Percentiles rank a stretch among this genome's conserved stretches.
Evolutionary conservation across 1,139 yeast genomes (phyloP).

Genomic region (Suhomyces choctaworum): DNA sequence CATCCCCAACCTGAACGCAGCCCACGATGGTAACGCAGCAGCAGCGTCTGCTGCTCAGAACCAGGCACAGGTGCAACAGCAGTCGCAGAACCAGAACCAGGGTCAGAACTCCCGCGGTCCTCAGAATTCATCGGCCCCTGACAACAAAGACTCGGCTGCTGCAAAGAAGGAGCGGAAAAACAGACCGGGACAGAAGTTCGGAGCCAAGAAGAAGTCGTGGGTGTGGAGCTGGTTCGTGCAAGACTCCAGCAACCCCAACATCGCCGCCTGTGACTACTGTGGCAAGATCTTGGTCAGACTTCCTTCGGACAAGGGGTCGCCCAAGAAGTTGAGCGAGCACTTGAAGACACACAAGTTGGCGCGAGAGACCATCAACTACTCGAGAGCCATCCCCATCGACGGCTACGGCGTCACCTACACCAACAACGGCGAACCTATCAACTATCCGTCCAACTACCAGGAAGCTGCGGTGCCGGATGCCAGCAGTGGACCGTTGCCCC

Average conservation of each 20-base stretch:
- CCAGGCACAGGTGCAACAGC: slow-evolving; percentile 15
- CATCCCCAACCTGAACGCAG: slow-evolving; percentile 7
- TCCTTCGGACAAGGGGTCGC: slow-evolving; percentile 57
- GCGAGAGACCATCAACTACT: slow-evolving; percentile 35
- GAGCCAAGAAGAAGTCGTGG: slow-evolving; percentile 62
- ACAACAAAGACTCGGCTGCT: slow-evolving; percentile 8
- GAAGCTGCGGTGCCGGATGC: slow-evolving; percentile 9
- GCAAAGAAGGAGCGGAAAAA: slow-evolving; percentile 28
- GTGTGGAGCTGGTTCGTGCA: slow-evolving; percentile 64
- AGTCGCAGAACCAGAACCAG: neutral
- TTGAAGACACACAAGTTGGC: slow-evolving; percentile 54
- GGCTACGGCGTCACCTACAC: slow-evolving; percentile 40
- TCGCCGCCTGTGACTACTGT: slow-evolving; percentile 57
- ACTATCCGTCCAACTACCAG: slow-evolving; percentile 15
- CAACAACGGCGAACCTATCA: slow-evolving; percentile 29
- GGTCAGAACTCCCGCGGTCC: neutral
- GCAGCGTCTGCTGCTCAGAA: slow-evolving; percentile 17
- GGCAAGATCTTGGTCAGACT: slow-evolving; percentile 50
- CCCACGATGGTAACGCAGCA: slow-evolving; percentile 9
- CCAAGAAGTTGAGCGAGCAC: slow-evolving; percentile 59
- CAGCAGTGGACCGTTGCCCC: slow-evolving; percentile 6
- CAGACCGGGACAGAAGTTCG: slow-evolving; percentile 42
- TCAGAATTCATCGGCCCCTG: slow-evolving; percentile 10
- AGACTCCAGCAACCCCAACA: slow-evolving; percentile 46
- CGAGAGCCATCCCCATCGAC: slow-evolving; percentile 39